Evolutionary conservation across 1,284 basidiomycete genomes (phyloP).

Genomic region (Peniophora sp.): DNA sequence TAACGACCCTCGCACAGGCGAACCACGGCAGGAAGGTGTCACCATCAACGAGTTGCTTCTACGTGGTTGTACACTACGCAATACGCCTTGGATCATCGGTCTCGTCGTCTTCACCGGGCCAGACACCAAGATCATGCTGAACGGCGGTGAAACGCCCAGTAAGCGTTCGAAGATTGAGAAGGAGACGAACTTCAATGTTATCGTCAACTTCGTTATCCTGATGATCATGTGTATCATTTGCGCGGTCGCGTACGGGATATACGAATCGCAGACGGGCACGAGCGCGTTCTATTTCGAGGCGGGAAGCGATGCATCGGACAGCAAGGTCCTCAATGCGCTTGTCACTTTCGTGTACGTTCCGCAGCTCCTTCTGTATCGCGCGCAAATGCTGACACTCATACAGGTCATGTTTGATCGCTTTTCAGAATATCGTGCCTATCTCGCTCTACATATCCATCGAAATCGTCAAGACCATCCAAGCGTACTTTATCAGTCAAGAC

Average conservation of each 20-base stretch:
- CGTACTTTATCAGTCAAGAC: constrained; percentile 96
- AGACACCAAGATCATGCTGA: constrained; percentile 98
- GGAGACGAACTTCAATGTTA: constrained; percentile 98
- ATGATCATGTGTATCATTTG: constrained; percentile 71
- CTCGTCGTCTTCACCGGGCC: constrained; percentile 91
- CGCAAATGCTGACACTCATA: background rate
- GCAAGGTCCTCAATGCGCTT: constrained; percentile 67
- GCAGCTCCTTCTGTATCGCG: background rate
- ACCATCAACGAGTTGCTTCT: constrained; percentile 92
- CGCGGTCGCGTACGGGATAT: constrained; percentile 70
- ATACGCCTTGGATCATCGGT: constrained; percentile 92
- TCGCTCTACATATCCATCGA: constrained; percentile 98
- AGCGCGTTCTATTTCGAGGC: constrained; percentile 72
- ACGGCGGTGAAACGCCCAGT: constrained; percentile 86
- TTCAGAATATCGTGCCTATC: constrained; percentile 97
- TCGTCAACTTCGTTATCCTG: constrained; percentile 87
- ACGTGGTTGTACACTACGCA: constrained; percentile 88
- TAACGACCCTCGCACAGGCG: constrained; percentile 40
- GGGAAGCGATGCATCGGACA: constrained; percentile 54
- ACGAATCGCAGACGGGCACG: constrained; percentile 54
- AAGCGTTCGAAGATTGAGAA: constrained; percentile 96
- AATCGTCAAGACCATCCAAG: constrained; percentile 96
- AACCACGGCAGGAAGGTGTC: constrained; percentile 57
- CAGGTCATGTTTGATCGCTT: constrained; percentile 84
- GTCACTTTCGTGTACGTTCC: constrained; percentile 84